These are phyloP conservation scores for Arxiozyma slooffiae DNA, from an alignment of 1,139 yeast genomes.

Conservation along the genomic window DNA sequence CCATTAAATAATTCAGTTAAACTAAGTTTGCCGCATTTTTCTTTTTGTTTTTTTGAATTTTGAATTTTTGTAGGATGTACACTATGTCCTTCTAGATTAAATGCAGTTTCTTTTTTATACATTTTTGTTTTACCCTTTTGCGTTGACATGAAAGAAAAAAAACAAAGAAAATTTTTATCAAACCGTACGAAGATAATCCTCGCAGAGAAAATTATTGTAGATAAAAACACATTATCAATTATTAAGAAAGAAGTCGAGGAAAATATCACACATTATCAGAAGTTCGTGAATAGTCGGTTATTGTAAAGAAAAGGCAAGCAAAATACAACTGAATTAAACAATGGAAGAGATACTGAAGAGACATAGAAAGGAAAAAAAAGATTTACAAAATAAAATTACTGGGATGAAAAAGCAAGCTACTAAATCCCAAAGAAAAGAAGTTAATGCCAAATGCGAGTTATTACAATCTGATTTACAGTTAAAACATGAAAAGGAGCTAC, in stretches of 20 bases:
- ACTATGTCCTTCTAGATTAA: too few species aligned
- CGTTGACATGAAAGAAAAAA: too few species aligned
- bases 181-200: neutral
- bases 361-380: conserved; percentile 62
- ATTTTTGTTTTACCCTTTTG: too few species aligned
- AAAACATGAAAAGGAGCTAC: conserved; percentile 47
- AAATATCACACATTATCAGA: neutral
- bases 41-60: too few species aligned
- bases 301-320: too few species aligned
- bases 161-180: neutral
- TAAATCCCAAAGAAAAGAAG: conserved; percentile 61
- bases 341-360: conserved; percentile 47
- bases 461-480: conserved; percentile 47
- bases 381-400: conserved; percentile 56
- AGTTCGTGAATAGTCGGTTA: too few species aligned
- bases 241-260: neutral
- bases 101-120: too few species aligned
- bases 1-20: neutral
- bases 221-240: neutral
- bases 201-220: neutral
- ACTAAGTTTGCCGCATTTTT: too few species aligned
- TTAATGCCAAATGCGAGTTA: conserved; percentile 45
- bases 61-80: too few species aligned
- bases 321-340: neutral
- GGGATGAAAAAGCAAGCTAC: conserved; percentile 76